Conservation (phyloP, 805 yeast species). For the Priceomyces castillae region DNA sequence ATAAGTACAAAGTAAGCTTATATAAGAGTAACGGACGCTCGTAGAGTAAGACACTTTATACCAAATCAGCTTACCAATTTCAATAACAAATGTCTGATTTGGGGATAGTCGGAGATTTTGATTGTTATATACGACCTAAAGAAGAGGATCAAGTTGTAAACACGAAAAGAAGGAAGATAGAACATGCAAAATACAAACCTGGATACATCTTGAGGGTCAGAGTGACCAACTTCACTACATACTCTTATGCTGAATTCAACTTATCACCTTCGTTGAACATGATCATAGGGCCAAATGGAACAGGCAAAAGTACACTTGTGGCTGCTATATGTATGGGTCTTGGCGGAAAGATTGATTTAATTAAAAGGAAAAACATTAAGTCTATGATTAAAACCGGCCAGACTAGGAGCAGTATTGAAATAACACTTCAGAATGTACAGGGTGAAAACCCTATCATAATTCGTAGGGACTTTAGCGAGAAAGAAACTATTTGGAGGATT, state of each 20-base stretch:
- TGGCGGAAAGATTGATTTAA: constrained; percentile 70
- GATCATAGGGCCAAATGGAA: constrained; percentile 95
- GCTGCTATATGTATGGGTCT: constrained; percentile 90
- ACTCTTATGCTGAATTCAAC: constrained; percentile 63
- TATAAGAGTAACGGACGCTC: too few relatives aligned
- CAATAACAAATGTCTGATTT: constrained; percentile 5
- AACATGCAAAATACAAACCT: constrained; percentile 22
- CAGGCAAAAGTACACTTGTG: constrained; percentile 91
- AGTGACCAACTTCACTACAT: constrained; percentile 66
- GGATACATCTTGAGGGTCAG: constrained; percentile 53
- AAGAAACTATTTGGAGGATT: constrained; percentile 52
- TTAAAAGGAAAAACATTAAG: constrained; percentile 65
- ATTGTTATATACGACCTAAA: constrained; percentile 4
- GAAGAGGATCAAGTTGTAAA: neutral
- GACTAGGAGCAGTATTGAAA: constrained; percentile 44
- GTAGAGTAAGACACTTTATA: too few relatives aligned
- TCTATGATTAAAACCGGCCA: constrained; percentile 75
- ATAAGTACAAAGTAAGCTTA: too few relatives aligned
- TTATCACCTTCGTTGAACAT: constrained; percentile 83
- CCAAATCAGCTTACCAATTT: neutral
- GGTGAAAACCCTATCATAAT: constrained; percentile 36
- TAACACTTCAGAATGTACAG: constrained; percentile 44
- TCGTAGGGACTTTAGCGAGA: constrained; percentile 45
- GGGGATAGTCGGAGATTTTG: constrained; percentile 8
- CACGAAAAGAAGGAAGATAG: constrained; percentile 5